phyloP scores from a whole-genome alignment of 2,329 filamentous ascomycete genomes.

The Myriosclerotinia curreyana region DNA sequence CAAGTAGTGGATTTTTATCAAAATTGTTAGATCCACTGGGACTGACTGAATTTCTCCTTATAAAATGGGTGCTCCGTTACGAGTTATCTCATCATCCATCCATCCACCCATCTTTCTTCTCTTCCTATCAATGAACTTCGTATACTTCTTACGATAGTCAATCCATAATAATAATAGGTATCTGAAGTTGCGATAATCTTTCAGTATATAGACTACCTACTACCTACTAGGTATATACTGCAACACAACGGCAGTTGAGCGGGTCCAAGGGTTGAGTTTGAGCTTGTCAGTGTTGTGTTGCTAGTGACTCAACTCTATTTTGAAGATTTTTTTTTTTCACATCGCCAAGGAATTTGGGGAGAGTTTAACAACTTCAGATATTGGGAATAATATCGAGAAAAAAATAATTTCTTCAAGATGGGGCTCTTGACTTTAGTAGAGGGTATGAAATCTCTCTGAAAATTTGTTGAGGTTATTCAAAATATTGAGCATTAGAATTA shows the following conservation, averaged over 20 bases:
- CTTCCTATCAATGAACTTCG: neutral
- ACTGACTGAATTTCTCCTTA: conserved; percentile 45
- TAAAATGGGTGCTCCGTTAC: conserved; percentile 48
- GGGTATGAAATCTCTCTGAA: conserved; percentile 44
- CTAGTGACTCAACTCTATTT: conserved; percentile 8
- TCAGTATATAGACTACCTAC: no score
- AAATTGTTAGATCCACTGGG: conserved; percentile 12
- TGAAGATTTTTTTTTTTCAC: conserved; percentile 17
- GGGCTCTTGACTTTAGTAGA: conserved; percentile 51
- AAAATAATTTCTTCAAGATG: conserved; percentile 24
- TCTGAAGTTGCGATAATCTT: no score
- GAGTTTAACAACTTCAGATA: neutral
- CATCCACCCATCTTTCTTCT: conserved; percentile 20
- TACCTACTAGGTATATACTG: no score
- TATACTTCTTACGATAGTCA: neutral
- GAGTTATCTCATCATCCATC: conserved; percentile 42
- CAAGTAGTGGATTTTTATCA: neutral
- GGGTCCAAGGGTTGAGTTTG: conserved; percentile 14
- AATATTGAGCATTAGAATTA: conserved; percentile 33
- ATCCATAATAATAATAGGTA: no score
- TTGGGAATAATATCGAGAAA: neutral
- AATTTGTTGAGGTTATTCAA: conserved; percentile 42
- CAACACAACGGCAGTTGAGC: neutral
- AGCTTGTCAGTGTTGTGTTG: conserved; percentile 12
- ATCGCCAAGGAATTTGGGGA: neutral